Evolutionary conservation across 2,329 filamentous ascomycete species (phyloP).

Genomic region (Trichoderma atroviride): DNA sequence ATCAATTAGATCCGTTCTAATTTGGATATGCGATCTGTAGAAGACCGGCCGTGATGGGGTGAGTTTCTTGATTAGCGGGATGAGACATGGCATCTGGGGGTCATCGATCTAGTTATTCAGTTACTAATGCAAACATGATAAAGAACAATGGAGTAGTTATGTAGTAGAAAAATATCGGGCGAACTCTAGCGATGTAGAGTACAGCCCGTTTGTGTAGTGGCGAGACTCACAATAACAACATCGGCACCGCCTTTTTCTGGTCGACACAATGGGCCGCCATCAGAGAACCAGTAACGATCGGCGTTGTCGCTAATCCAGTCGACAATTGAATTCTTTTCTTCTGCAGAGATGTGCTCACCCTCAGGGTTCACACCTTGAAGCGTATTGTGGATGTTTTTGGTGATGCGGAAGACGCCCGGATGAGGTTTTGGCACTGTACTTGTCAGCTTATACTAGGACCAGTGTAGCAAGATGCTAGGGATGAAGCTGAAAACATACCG

Average conservation of each 20-base stretch:
- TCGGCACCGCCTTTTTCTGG: slow-evolving; percentile 73
- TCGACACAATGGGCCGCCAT: slow-evolving; percentile 66
- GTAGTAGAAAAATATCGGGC: background rate
- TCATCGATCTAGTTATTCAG: slow-evolving; percentile 64
- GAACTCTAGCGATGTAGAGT: background rate
- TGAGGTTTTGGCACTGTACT: slow-evolving; percentile 73
- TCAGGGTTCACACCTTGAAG: slow-evolving; percentile 75
- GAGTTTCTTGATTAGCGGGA: slow-evolving; percentile 70
- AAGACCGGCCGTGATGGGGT: slow-evolving; percentile 76
- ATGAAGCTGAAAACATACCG: slow-evolving; percentile 44
- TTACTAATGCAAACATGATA: background rate
- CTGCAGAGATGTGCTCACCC: slow-evolving; percentile 63
- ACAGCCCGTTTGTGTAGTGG: too few species aligned
- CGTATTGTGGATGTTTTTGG: slow-evolving; percentile 88
- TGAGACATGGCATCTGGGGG: slow-evolving; percentile 80
- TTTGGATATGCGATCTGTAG: slow-evolving; percentile 82
- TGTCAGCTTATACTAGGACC: background rate
- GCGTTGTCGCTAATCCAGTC: slow-evolving; percentile 77
- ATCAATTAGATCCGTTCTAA: slow-evolving; percentile 72
- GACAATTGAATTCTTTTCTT: slow-evolving; percentile 64
- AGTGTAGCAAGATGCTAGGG: too few species aligned
- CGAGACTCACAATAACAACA: slow-evolving; percentile 62
- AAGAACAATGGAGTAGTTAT: background rate
- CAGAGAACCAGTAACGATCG: slow-evolving; percentile 70
- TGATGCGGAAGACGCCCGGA: slow-evolving; percentile 78